Evolutionary conservation across 2,329 filamentous ascomycete species (phyloP).

Genomic region (Ascochyta rabiei): DNA sequence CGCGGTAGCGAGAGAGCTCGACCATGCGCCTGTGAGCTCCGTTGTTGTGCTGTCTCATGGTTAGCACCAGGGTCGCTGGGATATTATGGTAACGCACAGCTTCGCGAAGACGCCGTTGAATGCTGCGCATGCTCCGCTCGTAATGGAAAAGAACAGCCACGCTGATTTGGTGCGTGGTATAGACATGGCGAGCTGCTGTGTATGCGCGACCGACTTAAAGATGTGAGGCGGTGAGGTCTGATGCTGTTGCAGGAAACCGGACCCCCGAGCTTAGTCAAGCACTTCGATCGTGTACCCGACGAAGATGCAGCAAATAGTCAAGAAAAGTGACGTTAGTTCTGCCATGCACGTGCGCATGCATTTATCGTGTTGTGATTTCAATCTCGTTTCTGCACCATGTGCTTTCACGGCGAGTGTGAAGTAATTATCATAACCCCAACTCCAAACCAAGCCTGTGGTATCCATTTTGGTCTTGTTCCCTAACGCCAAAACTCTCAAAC

Average conservation of each 20-base stretch:
- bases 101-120: conserved; percentile 86
- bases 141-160: conserved; percentile 70
- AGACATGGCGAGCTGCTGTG: conserved; percentile 27
- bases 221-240: conserved; percentile 5
- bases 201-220: conserved; percentile 3
- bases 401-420: conserved; percentile 6
- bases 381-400: too few species aligned
- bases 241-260: conserved; percentile 23
- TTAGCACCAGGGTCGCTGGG: conserved; percentile 16
- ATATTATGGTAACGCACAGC: conserved; percentile 60
- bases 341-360: neutral
- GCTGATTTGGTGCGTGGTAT: conserved; percentile 29
- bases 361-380: neutral
- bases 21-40: conserved; percentile 61
- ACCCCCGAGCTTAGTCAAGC: conserved; percentile 27
- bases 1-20: conserved; percentile 54
- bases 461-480: conserved; percentile 17
- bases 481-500: conserved; percentile 22
- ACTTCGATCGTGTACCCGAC: neutral
- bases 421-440: conserved; percentile 15
- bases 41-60: conserved; percentile 61
- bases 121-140: conserved; percentile 77
- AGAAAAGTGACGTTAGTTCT: neutral
- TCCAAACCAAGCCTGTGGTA: conserved; percentile 30
- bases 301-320: neutral